Conservation (phyloP, 2,329 filamentous ascomycete species). For the Mycosphaerella sp. region DNA sequence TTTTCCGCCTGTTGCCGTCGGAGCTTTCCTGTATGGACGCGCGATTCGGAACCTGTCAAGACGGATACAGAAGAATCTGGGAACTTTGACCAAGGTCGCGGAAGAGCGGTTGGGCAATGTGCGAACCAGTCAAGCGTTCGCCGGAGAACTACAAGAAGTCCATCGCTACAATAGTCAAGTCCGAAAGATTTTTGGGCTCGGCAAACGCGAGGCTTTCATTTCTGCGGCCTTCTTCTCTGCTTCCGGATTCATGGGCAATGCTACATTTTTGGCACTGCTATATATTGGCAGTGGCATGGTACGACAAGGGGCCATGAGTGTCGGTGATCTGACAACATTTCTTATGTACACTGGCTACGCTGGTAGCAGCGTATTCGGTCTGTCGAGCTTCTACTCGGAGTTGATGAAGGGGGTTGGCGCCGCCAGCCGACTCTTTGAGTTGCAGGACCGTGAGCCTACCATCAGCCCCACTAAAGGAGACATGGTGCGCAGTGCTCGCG, state of each 20-base stretch:
- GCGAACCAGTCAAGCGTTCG: slow-evolving; percentile 92
- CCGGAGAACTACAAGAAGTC: slow-evolving; percentile 85
- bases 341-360: slow-evolving; percentile 95
- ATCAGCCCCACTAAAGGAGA: slow-evolving; percentile 80
- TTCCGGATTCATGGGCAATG: slow-evolving; percentile 88
- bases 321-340: slow-evolving; percentile 92
- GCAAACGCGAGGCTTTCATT: slow-evolving; percentile 77
- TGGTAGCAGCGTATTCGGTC: slow-evolving; percentile 80
- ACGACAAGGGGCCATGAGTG: slow-evolving; percentile 72
- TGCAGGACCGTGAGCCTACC: slow-evolving; percentile 80
- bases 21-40: slow-evolving; percentile 86
- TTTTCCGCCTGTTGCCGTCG: slow-evolving; percentile 83
- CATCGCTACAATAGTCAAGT: slow-evolving; percentile 87
- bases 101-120: slow-evolving; percentile 98
- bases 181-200: slow-evolving; percentile 83
- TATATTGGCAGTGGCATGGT: slow-evolving; percentile 90
- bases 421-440: slow-evolving; percentile 89
- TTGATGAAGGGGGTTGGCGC: slow-evolving; percentile 98
- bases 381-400: slow-evolving; percentile 95
- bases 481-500: slow-evolving; percentile 75
- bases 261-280: slow-evolving; percentile 87
- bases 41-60: slow-evolving; percentile 83
- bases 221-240: slow-evolving; percentile 83
- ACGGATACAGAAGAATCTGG: slow-evolving; percentile 88
- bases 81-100: slow-evolving; percentile 89